Evolutionary conservation across 163 green algal genomes (phyloP), one percentile per base, ranked within the genome.

Genomic region (Chlorella variabilis): DNA sequence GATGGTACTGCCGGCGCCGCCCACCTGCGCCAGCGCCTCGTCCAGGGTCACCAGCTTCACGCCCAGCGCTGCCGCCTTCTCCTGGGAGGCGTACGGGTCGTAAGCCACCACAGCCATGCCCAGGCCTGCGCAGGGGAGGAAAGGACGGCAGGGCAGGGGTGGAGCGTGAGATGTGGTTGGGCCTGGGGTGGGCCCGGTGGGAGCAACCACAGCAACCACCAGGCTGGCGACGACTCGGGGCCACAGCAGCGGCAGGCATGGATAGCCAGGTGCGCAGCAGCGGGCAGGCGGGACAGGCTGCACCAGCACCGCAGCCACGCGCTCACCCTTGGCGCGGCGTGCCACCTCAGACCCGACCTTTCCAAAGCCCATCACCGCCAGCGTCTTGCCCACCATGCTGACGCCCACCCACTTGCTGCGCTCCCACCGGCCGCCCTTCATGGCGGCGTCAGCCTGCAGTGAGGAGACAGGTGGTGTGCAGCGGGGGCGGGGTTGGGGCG

Each of bases 341-440:
- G 91, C 94, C 25, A 98, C 95, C 84, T 98, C 95, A 38, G 84
- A 90, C 39, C 95, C 95, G 18, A 96, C 96, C 93, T 98, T 99
- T 66, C 96, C 96, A 66, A 99, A 98, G 78, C 96, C 96, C 82
- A 99, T 96, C 69, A 99, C 86, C 15, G 93, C 92, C 15, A 99
- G 85, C 0, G 93, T 98, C 89, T 99, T 99, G 84, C 94, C 94
- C 25, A 94, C 90, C 42, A 99, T 86, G 49, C 86, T 93, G 27
- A 94, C 92, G 42, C 96, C 96, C 33, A 98, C 91, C 78, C 93
- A 98, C 74, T 92, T 93, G 85, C 51, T 91, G 56, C 95, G 92
- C 81, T 97, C 91, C 96, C 96, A 99, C 68, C 78, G 67, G 58
- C 95, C 95, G 2, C 73, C 71, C 91, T 98, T 98, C 87, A 99